Conservation (phyloP, 441 rosid genomes). For the Flueggea neowawraea region DNA sequence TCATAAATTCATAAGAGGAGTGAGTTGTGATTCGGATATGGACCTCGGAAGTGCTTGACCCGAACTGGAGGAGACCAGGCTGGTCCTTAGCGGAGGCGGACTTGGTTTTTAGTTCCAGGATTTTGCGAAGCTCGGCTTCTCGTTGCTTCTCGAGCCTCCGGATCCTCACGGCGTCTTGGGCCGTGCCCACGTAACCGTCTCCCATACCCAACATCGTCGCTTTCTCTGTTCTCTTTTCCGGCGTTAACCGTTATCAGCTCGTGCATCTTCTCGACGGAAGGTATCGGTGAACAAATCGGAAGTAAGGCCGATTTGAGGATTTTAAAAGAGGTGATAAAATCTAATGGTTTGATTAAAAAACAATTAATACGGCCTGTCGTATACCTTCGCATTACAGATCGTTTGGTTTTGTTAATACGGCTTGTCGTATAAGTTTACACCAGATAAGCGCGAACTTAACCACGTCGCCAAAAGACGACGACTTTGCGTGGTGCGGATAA, state of each 20-base stretch:
- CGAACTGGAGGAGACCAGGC: conserved; percentile 96
- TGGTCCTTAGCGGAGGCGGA: conserved; percentile 74
- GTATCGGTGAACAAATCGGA: too few relatives aligned
- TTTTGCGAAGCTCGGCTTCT: conserved; percentile 93
- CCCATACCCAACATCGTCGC: conserved; percentile 98
- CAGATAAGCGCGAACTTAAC: too few relatives aligned
- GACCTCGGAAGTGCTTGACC: conserved; percentile 93
- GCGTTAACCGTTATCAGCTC: background rate
- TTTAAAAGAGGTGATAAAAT: too few relatives aligned
- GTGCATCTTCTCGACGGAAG: background rate
- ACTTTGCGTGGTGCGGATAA: background rate
- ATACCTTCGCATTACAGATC: too few relatives aligned
- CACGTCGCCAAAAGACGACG: too few relatives aligned
- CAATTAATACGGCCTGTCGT: too few relatives aligned
- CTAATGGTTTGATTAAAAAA: too few relatives aligned
- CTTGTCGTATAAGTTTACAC: too few relatives aligned
- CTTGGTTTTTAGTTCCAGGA: conserved; percentile 88
- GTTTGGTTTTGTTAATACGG: too few relatives aligned
- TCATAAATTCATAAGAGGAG: background rate
- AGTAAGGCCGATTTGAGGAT: too few relatives aligned
- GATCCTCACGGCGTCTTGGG: conserved; percentile 97
- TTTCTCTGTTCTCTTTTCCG: background rate
- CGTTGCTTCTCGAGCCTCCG: conserved; percentile 96
- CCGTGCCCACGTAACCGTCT: conserved; percentile 96
- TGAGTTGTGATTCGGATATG: background rate